Evolutionary conservation across 1,139 yeast genomes (phyloP), one percentile per base, ranked within the genome.

Genomic region (Cylindricascospora bacillispora): DNA sequence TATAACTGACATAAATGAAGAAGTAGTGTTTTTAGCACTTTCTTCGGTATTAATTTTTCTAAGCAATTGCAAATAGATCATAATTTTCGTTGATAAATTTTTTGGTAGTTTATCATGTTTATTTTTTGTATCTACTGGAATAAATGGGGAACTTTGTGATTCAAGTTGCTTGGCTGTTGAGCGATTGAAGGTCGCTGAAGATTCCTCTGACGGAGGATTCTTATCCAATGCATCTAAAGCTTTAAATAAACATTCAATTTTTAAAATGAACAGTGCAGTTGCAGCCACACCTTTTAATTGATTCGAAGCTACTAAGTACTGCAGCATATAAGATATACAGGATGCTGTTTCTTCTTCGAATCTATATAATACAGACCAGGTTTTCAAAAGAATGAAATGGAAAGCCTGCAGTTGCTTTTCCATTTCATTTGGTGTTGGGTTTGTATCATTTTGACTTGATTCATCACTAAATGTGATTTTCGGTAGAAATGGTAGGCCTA

Each of bases 311-410:
- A 93, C 78, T 4, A 95, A 86, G 43, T 69, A 69, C 39, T 85
- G 79, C 28, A 92, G 67, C 95, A 92, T 86, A 43, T 83, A 93
- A 3, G 94, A 80, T 19, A 92, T 83, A 47, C 86, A 76, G 1
- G 85, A 71, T 0, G 97, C 98, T 2, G 94, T 70, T n/a, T 77
- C 73, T 52, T 86, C 97, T 57, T 92, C 98, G 52, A 73, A 92
- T 19, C 79, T 82, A 30, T 93, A 83, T 21, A 92, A 62, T 0
- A 82, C 77, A 14, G 82, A 65, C 98, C 98, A 92, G 25, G 89
- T 80, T 19, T 73, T 73, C 59, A 79, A 69, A 4, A 89, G 81
- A 23, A 73, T 66, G 26, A 64, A 63, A 46, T 77, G 85, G 35
- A 85, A 71, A 34, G 65, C 70, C 31, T 66, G 38, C 36, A 53